Evolutionary conservation across 192 early-diverging fungal genomes (phyloP), one percentile per base, ranked within the genome.

Genomic region (Linnemannia zychae): DNA sequence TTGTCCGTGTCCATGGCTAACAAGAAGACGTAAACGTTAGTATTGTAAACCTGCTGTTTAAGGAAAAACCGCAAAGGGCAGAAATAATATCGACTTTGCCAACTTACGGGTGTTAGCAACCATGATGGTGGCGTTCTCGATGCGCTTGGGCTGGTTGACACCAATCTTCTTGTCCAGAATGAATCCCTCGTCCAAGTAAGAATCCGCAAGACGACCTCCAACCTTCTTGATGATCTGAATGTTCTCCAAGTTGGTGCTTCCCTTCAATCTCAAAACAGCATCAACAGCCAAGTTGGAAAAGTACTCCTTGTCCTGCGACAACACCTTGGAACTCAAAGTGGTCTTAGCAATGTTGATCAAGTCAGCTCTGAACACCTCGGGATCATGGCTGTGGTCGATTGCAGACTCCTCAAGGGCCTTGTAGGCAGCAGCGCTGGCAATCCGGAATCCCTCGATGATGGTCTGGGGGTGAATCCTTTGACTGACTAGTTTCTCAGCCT

Each of bases 191-290:
- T 97, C 97, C 74, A 99, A 89, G 87, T 98, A 98, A 38, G 98
- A 99, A 82, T 99, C 98, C 15, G 92, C 93, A 50, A 99, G 91
- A 88, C 95, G 96, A 70, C 98, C 98, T 77, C 98, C 98, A 68
- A 93, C 90, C 92, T 98, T 99, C 91, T 99, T 99, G 90, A 99
- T 99, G 86, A 99, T 97, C 91, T 99, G 98, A 88, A 99, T 99
- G 90, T 98, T 93, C 79, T 99, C 98, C 81, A 99, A 91, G 82
- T 98, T 98, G 76, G 98, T 99, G 88, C 94, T 96, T 28, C 97
- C 97, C 92, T 98, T 96, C 66, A 99, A 91, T 69, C 97, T 94
- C 75, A 99, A 87, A 38, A 99, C 98, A 22, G 98, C 98, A 92
- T 99, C 96, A 24, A 99, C 98, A 66, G 97, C 96, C 68, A 99